phyloP scores from a whole-genome alignment of 1,284 basidiomycete species.

The Moniliella sp. region DNA sequence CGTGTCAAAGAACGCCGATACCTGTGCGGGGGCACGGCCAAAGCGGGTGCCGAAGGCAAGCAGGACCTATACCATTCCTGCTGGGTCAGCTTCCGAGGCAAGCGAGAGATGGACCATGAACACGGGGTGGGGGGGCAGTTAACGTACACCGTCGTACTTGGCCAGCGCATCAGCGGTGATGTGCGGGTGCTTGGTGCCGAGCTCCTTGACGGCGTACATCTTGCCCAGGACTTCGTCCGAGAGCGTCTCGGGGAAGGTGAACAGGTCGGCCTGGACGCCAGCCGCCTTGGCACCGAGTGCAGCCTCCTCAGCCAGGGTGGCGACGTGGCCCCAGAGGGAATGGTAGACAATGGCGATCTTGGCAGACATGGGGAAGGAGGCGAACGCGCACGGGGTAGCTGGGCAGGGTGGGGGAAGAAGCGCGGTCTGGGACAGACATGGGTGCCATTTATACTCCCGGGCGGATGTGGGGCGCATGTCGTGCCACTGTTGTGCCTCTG shows the following conservation, averaged over 20 bases:
- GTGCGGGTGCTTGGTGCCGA: constrained; percentile 47
- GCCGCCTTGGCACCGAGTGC: constrained; percentile 50
- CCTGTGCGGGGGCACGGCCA: constrained; percentile 39
- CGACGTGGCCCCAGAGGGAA: constrained; percentile 25
- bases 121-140: too few relatives aligned
- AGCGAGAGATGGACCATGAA: too few relatives aligned
- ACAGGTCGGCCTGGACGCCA: constrained; percentile 53
- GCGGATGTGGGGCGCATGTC: too few relatives aligned
- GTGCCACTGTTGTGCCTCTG: too few relatives aligned
- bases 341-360: too few relatives aligned
- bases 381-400: too few relatives aligned
- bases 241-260: constrained; percentile 62
- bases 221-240: constrained; percentile 51
- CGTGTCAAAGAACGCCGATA: constrained; percentile 45
- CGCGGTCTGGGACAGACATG: too few relatives aligned
- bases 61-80: too few relatives aligned
- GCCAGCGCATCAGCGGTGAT: constrained; percentile 48
- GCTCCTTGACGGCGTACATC: constrained; percentile 46
- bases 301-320: constrained; percentile 53
- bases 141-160: constrained; percentile 39
- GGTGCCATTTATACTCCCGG: too few relatives aligned
- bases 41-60: constrained; percentile 17
- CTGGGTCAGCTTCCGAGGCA: too few relatives aligned
- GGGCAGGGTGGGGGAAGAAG: too few relatives aligned
- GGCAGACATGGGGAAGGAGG: too few relatives aligned